Evolutionary conservation across 2,329 filamentous ascomycete species (phyloP).

Genomic region (Coleophoma eucalyptorum): DNA sequence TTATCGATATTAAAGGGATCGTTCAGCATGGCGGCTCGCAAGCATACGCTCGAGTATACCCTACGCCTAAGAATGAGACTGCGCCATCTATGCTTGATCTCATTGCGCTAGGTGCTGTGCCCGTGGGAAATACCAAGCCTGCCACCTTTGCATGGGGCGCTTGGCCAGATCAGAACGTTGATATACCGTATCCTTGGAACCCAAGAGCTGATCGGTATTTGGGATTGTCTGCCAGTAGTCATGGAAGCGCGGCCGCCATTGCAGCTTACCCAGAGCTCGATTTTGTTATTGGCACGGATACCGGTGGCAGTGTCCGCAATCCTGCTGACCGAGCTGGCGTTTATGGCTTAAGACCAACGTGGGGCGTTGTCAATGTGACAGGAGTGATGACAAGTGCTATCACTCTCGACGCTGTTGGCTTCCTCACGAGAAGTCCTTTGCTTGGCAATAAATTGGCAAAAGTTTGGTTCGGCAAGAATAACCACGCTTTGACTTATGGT

Average conservation of each 20-base stretch:
- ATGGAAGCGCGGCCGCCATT: conserved; percentile 35
- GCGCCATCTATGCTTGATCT: not conserved
- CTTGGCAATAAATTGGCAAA: not conserved
- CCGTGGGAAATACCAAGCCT: not conserved
- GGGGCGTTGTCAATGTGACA: not conserved
- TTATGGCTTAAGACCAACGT: not conserved
- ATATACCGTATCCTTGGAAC: conserved; percentile 28
- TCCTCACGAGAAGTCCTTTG: not conserved
- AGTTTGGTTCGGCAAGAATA: not conserved
- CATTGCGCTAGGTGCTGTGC: not conserved
- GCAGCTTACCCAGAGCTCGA: conserved; percentile 40
- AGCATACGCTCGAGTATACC: not conserved
- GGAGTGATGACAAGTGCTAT: not conserved
- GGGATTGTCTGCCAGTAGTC: conserved; percentile 38
- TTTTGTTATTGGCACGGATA: conserved; percentile 38
- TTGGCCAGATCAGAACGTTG: conserved; percentile 14
- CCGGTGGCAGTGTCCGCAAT: not conserved
- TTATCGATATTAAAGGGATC: conserved; percentile 51
- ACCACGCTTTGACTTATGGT: not conserved
- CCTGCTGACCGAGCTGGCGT: not conserved
- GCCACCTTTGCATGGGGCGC: not conserved
- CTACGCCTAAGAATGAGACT: not conserved
- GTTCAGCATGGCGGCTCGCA: conserved; percentile 32
- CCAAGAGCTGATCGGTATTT: conserved; percentile 39
- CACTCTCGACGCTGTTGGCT: not conserved